Conservation (phyloP, 352 stramenopile species). For the Phytophthora quininea region DNA sequence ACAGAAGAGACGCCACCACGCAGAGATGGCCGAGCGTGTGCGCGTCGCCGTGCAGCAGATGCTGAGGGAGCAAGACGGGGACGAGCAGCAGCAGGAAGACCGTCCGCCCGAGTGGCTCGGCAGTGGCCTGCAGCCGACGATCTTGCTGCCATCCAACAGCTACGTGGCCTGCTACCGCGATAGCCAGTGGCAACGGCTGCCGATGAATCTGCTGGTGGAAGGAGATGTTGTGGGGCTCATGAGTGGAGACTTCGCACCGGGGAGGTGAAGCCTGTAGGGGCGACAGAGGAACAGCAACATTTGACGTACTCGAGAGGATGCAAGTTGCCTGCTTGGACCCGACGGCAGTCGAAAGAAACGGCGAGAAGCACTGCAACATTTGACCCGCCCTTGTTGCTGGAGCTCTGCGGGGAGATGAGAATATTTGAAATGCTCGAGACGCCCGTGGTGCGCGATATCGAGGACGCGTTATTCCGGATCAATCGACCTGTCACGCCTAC, state of each 20-base stretch:
- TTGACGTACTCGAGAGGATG: conserved; percentile 53
- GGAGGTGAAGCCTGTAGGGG: conserved; percentile 48
- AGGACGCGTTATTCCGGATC: conserved; percentile 81
- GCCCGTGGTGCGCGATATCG: conserved; percentile 76
- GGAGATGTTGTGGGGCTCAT: conserved; percentile 83
- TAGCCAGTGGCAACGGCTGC: conserved; percentile 78
- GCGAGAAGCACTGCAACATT: conserved; percentile 79
- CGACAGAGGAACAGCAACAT: conserved; percentile 24
- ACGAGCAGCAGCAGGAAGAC: conserved; percentile 11
- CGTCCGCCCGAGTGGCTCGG: conserved; percentile 30
- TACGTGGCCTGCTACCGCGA: conserved; percentile 84
- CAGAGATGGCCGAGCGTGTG: conserved; percentile 81
- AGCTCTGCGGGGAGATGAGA: conserved; percentile 86
- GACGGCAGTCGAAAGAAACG: conserved; percentile 50
- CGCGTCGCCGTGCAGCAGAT: conserved; percentile 73
- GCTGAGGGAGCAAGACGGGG: conserved; percentile 23
- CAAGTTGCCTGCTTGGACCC: conserved; percentile 68
- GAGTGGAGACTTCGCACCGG: conserved; percentile 81
- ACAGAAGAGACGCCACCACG: conserved; percentile 74
- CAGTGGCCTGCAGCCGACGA: conserved; percentile 32
- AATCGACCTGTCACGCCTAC: conserved; percentile 72
- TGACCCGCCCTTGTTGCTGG: conserved; percentile 70
- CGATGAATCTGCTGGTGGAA: conserved; percentile 86
- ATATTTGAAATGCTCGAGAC: conserved; percentile 89
- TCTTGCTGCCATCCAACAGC: conserved; percentile 79